These are phyloP conservation scores for Aphanomyces astaci DNA, from an alignment of 352 stramenopile genomes.

Conservation along the genomic window DNA sequence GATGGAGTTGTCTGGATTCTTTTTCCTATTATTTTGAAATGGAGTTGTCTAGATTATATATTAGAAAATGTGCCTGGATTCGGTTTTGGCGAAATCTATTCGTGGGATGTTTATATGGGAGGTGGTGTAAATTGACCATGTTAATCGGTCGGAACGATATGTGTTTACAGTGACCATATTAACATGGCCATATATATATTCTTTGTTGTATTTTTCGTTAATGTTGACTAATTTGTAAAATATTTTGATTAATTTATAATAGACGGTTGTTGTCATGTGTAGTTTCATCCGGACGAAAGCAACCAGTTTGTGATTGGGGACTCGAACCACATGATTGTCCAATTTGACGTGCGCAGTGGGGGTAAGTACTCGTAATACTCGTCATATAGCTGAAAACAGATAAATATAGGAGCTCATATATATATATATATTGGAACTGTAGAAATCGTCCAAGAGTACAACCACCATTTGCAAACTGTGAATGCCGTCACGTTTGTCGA, in stretches of 20 bases:
- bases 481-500: slow-evolving; percentile 99
- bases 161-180: no score
- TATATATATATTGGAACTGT: no score
- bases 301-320: slow-evolving; percentile 95
- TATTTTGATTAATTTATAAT: neutral
- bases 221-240: no score
- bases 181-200: no score
- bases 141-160: no score
- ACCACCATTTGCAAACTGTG: slow-evolving; percentile 97
- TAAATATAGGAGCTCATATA: no score
- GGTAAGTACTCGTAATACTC: neutral
- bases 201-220: no score
- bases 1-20: no score
- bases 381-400: neutral
- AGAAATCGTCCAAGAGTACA: slow-evolving; percentile 98
- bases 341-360: slow-evolving; percentile 78
- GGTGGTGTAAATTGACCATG: neutral
- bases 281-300: slow-evolving; percentile 96
- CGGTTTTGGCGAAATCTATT: neutral
- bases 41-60: no score
- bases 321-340: slow-evolving; percentile 95
- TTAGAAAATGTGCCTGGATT: no score
- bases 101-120: neutral
- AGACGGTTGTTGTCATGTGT: slow-evolving; percentile 26
- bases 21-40: no score